Percentiles rank a stretch among this genome's conserved stretches.
These are phyloP conservation scores for Saccharum officinarum DNA, from an alignment of 176 grass and related monocot genomes.

Conservation along the genomic window DNA sequence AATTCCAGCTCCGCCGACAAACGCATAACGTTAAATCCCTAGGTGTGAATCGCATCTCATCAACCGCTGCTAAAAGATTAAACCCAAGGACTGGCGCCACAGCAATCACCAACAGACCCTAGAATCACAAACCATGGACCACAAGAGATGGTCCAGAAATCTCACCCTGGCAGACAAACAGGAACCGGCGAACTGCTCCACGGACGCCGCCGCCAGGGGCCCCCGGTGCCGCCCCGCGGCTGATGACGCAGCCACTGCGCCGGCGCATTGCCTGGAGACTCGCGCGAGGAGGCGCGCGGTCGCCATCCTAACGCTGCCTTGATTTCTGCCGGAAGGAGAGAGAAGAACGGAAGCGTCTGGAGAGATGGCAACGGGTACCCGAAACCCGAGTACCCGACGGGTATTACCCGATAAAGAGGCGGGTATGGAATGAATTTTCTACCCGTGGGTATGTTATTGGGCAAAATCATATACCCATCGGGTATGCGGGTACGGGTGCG, in stretches of 20 bases:
- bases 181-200: constrained; percentile 15
- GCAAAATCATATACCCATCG: too few relatives aligned
- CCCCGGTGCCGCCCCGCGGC: background rate
- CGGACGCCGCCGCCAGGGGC: background rate
- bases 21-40: background rate
- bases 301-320: constrained; percentile 6
- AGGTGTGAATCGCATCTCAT: background rate
- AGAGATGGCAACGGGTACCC: too few relatives aligned
- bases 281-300: constrained; percentile 31
- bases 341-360: constrained; percentile 27
- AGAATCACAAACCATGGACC: background rate
- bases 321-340: background rate
- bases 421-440: too few relatives aligned
- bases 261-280: constrained; percentile 24
- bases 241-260: constrained; percentile 1
- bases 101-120: background rate
- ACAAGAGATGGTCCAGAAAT: background rate
- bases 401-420: too few relatives aligned
- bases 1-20: background rate
- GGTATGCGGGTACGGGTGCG: too few relatives aligned
- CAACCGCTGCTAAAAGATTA: background rate
- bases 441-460: too few relatives aligned
- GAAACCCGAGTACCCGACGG: too few relatives aligned
- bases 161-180: constrained; percentile 10
- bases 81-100: background rate